These are phyloP conservation scores for Trichophyton simii DNA, from an alignment of 2,329 filamentous ascomycete species.

Conservation along the genomic window DNA sequence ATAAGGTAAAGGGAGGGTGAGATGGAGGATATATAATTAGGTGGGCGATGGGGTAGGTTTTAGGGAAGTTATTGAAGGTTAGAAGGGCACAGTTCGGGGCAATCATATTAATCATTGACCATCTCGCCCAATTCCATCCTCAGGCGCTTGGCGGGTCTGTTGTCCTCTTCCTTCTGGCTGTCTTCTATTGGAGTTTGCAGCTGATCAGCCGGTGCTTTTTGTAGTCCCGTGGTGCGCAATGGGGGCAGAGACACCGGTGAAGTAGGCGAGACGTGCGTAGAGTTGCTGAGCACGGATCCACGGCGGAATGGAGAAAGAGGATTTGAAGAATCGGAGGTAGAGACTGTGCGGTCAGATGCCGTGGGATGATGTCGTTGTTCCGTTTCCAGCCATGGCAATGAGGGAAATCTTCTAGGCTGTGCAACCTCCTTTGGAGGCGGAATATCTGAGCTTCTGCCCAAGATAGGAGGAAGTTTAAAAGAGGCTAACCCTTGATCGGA, in stretches of 20 bases:
- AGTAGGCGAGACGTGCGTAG: background rate
- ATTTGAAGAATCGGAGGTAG: background rate
- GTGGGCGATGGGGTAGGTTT: background rate
- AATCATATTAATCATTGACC: conserved; percentile 12
- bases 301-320: conserved; percentile 1
- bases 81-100: background rate
- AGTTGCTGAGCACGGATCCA: background rate
- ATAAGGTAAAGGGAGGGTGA: too few species aligned
- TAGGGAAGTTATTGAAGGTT: background rate
- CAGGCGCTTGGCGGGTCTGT: conserved; percentile 10
- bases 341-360: background rate
- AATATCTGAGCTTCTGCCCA: background rate
- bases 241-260: conserved; percentile 4
- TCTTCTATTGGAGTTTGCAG: background rate
- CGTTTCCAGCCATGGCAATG: conserved; percentile 1
- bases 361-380: background rate
- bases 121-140: conserved; percentile 15
- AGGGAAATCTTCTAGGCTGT: background rate
- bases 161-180: conserved; percentile 2
- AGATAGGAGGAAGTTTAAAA: conserved; percentile 4
- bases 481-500: background rate
- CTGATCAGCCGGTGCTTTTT: background rate
- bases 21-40: background rate
- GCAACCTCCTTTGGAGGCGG: background rate
- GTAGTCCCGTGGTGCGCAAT: background rate